phyloP scores from a whole-genome alignment of 2,329 filamentous ascomycete species.

The Sarocladiaceae sp. region DNA sequence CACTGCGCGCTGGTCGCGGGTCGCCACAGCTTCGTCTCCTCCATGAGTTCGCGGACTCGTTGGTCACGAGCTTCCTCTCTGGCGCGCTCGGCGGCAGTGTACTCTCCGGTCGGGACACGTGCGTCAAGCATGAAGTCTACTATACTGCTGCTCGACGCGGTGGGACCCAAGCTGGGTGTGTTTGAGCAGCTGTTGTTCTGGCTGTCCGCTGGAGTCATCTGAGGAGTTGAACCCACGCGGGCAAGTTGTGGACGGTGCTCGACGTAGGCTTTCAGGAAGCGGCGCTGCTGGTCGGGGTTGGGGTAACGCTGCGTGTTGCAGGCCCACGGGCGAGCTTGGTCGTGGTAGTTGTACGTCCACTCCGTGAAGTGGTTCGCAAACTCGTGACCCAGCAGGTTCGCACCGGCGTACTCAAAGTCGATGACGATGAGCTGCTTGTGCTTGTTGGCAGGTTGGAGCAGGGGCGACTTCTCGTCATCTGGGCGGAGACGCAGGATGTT shows the following conservation, averaged over 20 bases:
- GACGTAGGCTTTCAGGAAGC: conserved; percentile 83
- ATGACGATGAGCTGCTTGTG: conserved; percentile 97
- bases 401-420: conserved; percentile 94
- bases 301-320: conserved; percentile 73
- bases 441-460: conserved; percentile 83
- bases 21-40: conserved; percentile 81
- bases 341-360: conserved; percentile 98
- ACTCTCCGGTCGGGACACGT: conserved; percentile 47
- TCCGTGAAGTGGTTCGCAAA: conserved; percentile 98
- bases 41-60: conserved; percentile 66
- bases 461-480: conserved; percentile 72
- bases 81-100: conserved; percentile 49
- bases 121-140: conserved; percentile 79
- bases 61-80: conserved; percentile 62
- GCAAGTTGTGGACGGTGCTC: conserved; percentile 70
- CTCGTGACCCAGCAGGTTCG: conserved; percentile 80
- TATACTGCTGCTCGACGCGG: conserved; percentile 46
- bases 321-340: conserved; percentile 57
- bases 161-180: conserved; percentile 29
- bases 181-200: conserved; percentile 21
- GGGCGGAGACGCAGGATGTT: conserved; percentile 79
- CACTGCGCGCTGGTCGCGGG: conserved; percentile 84
- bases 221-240: conserved; percentile 47
- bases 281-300: conserved; percentile 71
- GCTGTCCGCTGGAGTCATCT: conserved; percentile 39